phyloP scores from a whole-genome alignment of 225 moss, liverwort and hornwort species.

The Rhytidiadelphus loreus region DNA sequence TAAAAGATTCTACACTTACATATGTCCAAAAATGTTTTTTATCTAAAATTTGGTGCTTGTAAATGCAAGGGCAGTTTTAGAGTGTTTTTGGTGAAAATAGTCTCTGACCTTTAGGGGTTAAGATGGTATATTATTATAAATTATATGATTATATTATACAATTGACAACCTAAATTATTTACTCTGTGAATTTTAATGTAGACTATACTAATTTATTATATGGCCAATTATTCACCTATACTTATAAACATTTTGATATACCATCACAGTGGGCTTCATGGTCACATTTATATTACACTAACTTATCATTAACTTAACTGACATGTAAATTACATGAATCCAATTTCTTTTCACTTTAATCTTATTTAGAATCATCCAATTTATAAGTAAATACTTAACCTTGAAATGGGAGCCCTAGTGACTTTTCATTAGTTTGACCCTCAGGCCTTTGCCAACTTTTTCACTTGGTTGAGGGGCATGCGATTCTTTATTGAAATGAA shows the following conservation, averaged over 20 bases:
- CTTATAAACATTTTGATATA: rapidly evolving
- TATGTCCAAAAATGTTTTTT: too few relatives aligned
- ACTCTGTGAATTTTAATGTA: rapidly evolving
- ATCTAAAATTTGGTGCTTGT: too few relatives aligned
- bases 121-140: not conserved
- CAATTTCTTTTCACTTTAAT: not conserved
- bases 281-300: not conserved
- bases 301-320: not conserved
- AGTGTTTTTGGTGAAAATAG: too few relatives aligned
- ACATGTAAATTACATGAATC: too few relatives aligned
- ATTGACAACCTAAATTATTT: not conserved
- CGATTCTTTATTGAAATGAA: not conserved
- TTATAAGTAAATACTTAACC: not conserved
- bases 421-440: not conserved
- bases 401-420: rapidly evolving
- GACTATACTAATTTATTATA: rapidly evolving
- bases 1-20: too few relatives aligned
- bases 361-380: not conserved
- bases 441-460: rapidly evolving
- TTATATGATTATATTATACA: not conserved
- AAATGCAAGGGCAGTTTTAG: too few relatives aligned
- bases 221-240: not conserved
- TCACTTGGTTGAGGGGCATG: not conserved
- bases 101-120: too few relatives aligned
- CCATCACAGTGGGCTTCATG: not conserved